These are phyloP conservation scores for Geotrichum reessii DNA, from an alignment of 1,139 yeast genomes.

Conservation along the genomic window DNA sequence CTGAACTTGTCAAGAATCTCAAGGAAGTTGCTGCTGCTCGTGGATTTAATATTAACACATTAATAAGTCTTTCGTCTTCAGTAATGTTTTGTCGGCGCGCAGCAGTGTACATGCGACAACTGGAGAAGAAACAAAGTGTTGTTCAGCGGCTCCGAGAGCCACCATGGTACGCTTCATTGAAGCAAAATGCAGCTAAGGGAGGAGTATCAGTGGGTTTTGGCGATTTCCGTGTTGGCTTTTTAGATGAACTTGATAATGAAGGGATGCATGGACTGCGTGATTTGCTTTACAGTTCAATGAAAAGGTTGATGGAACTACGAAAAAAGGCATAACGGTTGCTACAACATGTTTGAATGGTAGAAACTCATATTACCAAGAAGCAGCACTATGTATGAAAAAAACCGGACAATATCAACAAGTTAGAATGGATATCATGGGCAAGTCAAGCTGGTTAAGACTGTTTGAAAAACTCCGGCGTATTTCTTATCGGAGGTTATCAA, in stretches of 20 bases:
- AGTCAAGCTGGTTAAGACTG: background rate
- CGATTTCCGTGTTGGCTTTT: conserved; percentile 21
- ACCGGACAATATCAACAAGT: background rate
- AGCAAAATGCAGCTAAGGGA: conserved; percentile 12
- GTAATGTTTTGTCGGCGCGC: conserved; percentile 33
- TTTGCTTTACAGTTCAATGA: conserved; percentile 20
- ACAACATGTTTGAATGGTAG: no score
- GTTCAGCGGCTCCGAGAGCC: conserved; percentile 46
- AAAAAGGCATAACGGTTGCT: background rate
- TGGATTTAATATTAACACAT: background rate
- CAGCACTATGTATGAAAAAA: background rate
- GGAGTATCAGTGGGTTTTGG: conserved; percentile 21
- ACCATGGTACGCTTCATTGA: conserved; percentile 19
- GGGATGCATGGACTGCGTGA: conserved; percentile 22
- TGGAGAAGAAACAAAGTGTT: conserved; percentile 43
- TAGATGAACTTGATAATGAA: conserved; percentile 18
- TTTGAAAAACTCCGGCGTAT: background rate
- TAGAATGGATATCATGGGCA: no score
- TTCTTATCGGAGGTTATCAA: background rate
- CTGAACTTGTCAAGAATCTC: conserved; percentile 7
- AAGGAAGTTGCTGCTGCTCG: conserved; percentile 2
- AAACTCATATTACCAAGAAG: no score
- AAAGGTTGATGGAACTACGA: conserved; percentile 17
- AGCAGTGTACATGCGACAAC: conserved; percentile 42
- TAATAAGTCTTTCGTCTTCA: conserved; percentile 12